Evolutionary conservation across 208 protist species (phyloP).

Genomic region (Acanthamoeba castellanii): DNA sequence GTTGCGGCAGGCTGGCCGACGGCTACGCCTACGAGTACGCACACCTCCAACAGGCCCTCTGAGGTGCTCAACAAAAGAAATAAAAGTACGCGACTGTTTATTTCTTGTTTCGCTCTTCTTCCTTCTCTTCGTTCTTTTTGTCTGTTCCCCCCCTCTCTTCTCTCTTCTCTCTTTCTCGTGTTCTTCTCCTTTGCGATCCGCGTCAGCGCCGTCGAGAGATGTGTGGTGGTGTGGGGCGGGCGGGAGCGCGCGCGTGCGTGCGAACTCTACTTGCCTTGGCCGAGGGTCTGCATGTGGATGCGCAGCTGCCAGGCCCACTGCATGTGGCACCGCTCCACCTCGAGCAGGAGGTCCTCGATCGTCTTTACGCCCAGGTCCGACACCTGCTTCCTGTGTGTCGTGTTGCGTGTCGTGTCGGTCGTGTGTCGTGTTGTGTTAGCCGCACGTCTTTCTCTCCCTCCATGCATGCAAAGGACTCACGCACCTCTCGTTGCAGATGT

Average conservation of each 20-base stretch:
- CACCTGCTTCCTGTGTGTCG: neutral
- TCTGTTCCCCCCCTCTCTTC: no score
- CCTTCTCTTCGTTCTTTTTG: no score
- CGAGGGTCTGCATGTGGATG: constrained; percentile 1
- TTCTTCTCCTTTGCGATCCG: no score
- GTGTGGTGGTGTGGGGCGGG: no score
- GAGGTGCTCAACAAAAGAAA: neutral
- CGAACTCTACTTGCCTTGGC: neutral
- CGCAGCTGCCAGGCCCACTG: constrained; percentile 65
- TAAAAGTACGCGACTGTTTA: no score
- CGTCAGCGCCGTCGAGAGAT: no score
- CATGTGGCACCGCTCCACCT: constrained; percentile 34
- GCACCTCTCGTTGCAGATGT: constrained; percentile 42
- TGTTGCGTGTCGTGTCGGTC: neutral
- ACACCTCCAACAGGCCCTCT: constrained; percentile 10
- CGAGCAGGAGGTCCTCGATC: constrained; percentile 50
- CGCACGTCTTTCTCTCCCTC: neutral
- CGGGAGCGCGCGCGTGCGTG: no score
- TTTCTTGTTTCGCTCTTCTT: no score
- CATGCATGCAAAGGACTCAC: neutral
- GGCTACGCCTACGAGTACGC: constrained; percentile 25
- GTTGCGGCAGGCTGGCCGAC: neutral
- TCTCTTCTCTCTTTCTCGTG: no score
- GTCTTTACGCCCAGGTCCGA: neutral
- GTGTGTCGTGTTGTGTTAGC: neutral